Base-by-base conservation (phyloP, 129 eudicot species). In the Tagetes patula region DNA sequence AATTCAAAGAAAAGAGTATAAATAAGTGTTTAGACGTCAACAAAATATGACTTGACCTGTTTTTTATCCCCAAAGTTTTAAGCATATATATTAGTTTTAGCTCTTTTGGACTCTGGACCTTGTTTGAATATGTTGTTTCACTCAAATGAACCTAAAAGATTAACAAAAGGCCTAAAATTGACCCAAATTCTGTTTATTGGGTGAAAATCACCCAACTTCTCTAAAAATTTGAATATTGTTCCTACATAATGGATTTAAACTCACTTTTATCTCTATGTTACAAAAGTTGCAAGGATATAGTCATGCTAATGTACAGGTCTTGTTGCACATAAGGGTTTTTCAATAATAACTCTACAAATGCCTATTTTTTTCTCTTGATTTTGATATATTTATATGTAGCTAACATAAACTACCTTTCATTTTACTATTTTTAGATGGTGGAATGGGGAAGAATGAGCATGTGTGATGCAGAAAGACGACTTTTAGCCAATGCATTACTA, bases 361-460 rank as follows among this genome's bases (percentile, higher is more conserved):
- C 30, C 30, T 36, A 62, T 62, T 36, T 37, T 37, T 27, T 34
- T 36, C 46, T 58, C 32, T 9, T 31, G 65, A 12, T 37, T 62
- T 62, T 0, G 2, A 62, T 10, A 6, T 10, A 20, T 36, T 52
- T 52, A 1, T 37, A 33, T 27, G 40, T 12, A 30, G 33, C 52
- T 30, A 41, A 41, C 12, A 1, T 9, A 67, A 58, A 41, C 53
- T 36, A 56, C 0, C 48, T 63, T 64, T 37, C 70, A 34, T 67
- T 27, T 5, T 34, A 58, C 32, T 63, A 6, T 40, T 46, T 75
- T 70, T 40, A 93, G 98, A 75, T 80, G 67, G 87, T 79, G 36
- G 95, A 87, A 75, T 93, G 98, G 96, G 98, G 98, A 65, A 72
- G 68, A 81, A 87, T 89, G 90, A 89, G 85, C 63, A 87, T 93